Evolutionary conservation across 345 rosid genomes (phyloP).

Genomic region (Populus davidiana): DNA sequence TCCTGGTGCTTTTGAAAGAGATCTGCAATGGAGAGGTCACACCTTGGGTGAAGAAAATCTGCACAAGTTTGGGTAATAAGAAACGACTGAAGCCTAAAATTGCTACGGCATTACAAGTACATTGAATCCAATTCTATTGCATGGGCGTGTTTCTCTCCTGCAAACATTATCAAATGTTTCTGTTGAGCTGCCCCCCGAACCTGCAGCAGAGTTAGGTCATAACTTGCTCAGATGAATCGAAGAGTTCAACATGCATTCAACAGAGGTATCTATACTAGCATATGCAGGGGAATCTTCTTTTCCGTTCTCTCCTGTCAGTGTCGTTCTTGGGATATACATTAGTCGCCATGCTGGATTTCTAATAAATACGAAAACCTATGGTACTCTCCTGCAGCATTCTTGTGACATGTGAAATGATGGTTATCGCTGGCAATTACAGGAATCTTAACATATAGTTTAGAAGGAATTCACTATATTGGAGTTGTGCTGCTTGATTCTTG

Average conservation of each 20-base stretch:
- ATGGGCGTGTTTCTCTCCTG: slow-evolving; percentile 89
- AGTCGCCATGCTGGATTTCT: background rate
- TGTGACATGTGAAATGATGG: background rate
- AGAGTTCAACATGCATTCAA: slow-evolving; percentile 75
- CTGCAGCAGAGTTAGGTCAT: slow-evolving; percentile 88
- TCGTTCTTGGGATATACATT: background rate
- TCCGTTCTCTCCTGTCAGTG: background rate
- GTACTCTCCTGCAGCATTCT: background rate
- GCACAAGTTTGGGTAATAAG: slow-evolving; percentile 76
- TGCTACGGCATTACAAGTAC: slow-evolving; percentile 62
- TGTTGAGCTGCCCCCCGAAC: slow-evolving; percentile 70
- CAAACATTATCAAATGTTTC: slow-evolving; percentile 91
- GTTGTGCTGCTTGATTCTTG: background rate
- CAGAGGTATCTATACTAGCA: slow-evolving; percentile 56
- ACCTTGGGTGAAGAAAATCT: slow-evolving; percentile 90
- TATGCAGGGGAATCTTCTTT: slow-evolving; percentile 1
- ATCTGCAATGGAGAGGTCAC: slow-evolving; percentile 68
- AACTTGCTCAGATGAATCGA: slow-evolving; percentile 73
- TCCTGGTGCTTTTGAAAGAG: slow-evolving; percentile 59
- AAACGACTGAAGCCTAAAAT: slow-evolving; percentile 62
- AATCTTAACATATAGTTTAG: background rate
- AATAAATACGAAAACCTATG: background rate
- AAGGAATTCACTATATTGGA: background rate
- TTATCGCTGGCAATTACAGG: background rate
- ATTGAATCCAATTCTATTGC: slow-evolving; percentile 52